Percentiles rank a stretch among this genome's conserved stretches.
Conservation (phyloP, 2,329 filamentous ascomycete genomes). For the Aspergillus costaricaensis region DNA sequence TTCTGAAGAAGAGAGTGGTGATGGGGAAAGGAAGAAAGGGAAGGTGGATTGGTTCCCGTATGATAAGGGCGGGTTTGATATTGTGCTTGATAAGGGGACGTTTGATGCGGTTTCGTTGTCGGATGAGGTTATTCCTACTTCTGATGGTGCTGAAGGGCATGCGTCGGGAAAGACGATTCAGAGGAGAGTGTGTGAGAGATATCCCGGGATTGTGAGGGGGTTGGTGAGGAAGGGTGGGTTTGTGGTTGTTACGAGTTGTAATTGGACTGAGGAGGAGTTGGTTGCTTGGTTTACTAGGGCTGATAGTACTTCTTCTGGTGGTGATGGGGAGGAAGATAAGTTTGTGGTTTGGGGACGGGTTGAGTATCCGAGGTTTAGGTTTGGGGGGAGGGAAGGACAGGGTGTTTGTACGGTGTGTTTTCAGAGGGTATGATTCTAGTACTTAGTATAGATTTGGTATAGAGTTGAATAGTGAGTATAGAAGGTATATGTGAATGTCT, state of each 20-base stretch:
- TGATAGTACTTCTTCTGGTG: constrained; percentile 25
- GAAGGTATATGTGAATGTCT: background rate
- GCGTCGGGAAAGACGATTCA: constrained; percentile 33
- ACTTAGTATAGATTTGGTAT: background rate
- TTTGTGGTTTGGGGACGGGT: constrained; percentile 68
- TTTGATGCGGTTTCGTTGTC: constrained; percentile 90
- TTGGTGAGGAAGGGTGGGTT: constrained; percentile 72
- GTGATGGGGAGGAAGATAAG: constrained; percentile 34
- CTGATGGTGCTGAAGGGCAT: constrained; percentile 1
- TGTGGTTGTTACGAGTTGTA: constrained; percentile 90
- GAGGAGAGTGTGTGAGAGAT: constrained; percentile 70
- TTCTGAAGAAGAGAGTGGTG: no score
- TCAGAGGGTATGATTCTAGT: constrained; percentile 45
- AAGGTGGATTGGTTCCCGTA: constrained; percentile 42
- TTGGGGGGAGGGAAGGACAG: constrained; percentile 85
- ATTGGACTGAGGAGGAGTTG: constrained; percentile 93
- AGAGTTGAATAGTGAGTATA: background rate
- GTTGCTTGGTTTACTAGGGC: constrained; percentile 69
- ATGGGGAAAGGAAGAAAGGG: background rate
- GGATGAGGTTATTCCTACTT: constrained; percentile 28
- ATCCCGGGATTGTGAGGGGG: constrained; percentile 66
- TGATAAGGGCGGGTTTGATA: constrained; percentile 68
- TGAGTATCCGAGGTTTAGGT: constrained; percentile 82
- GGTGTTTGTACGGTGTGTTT: constrained; percentile 89
- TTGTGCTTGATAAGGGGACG: constrained; percentile 96